Conservation (phyloP, 108 stramenopile genomes). For the Fistulifera pelliculosa region DNA sequence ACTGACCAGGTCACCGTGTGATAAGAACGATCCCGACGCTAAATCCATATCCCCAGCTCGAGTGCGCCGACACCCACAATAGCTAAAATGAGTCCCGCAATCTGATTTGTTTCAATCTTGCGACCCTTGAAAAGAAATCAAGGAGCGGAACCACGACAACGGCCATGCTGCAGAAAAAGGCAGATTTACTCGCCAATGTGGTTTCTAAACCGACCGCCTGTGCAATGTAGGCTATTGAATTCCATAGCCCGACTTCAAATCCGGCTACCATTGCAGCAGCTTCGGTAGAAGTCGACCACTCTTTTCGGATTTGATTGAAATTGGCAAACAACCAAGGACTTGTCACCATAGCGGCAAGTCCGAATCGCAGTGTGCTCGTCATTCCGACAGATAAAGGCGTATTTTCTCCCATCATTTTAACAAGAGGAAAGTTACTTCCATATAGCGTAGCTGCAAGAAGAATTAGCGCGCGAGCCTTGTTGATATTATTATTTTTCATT, state of each 20-base stretch:
- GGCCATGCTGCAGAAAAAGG: slow-evolving; percentile 87
- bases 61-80: slow-evolving; percentile 77
- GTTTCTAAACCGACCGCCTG: slow-evolving; percentile 84
- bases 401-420: slow-evolving; percentile 55
- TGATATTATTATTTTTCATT: slow-evolving; percentile 14
- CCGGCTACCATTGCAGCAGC: slow-evolving; percentile 41
- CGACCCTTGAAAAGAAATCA: slow-evolving; percentile 61
- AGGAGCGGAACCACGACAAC: slow-evolving; percentile 86
- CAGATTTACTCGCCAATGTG: slow-evolving; percentile 71
- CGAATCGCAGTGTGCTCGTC: slow-evolving; percentile 61
- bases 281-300: neutral
- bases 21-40: neutral
- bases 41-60: slow-evolving; percentile 34
- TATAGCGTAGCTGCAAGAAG: slow-evolving; percentile 60
- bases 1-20: slow-evolving; percentile 50
- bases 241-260: slow-evolving; percentile 82
- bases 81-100: slow-evolving; percentile 56
- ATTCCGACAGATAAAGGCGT: slow-evolving; percentile 41
- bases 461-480: slow-evolving; percentile 46
- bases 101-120: slow-evolving; percentile 31
- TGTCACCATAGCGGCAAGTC: slow-evolving; percentile 54
- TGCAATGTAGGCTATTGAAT: slow-evolving; percentile 77
- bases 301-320: neutral
- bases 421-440: slow-evolving; percentile 79
- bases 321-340: slow-evolving; percentile 51